A percentile compares a stretch with the other conserved stretches of the same genome.
Conservation (phyloP, 441 rosid species). For the Adansonia rubrostipa region DNA sequence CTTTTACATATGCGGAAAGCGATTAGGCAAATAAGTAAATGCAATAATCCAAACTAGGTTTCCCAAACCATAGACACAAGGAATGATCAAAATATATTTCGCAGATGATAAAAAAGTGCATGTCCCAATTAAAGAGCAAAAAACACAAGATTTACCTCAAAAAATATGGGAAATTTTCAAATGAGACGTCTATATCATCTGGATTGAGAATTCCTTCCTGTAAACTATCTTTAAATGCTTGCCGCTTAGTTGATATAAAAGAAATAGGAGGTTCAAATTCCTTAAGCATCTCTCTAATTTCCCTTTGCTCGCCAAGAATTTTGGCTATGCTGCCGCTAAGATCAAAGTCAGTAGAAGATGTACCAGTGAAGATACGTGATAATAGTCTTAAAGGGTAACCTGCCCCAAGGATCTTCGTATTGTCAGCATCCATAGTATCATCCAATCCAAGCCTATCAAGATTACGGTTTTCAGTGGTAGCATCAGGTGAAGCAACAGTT, state of each 20-base stretch:
- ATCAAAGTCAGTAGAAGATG: slow-evolving; percentile 61
- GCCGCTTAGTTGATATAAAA: slow-evolving; percentile 64
- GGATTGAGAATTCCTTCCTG: slow-evolving; percentile 69
- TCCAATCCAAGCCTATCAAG: slow-evolving; percentile 56
- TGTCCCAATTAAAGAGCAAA: background rate
- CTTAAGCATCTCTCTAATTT: slow-evolving; percentile 59
- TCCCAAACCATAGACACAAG: background rate
- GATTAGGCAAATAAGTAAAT: background rate
- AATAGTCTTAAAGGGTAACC: slow-evolving; percentile 69
- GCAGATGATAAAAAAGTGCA: background rate
- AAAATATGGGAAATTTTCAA: slow-evolving; percentile 84
- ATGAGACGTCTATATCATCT: slow-evolving; percentile 71
- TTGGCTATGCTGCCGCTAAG: slow-evolving; percentile 58
- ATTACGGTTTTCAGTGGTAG: slow-evolving; percentile 57
- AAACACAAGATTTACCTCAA: slow-evolving; percentile 58
- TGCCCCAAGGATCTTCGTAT: slow-evolving; percentile 57
- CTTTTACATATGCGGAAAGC: slow-evolving; percentile 1
- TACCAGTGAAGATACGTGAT: slow-evolving; percentile 61
- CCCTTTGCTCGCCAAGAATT: slow-evolving; percentile 64
- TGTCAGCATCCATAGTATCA: slow-evolving; percentile 55
- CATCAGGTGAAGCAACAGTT: slow-evolving; percentile 51
- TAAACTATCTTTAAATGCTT: slow-evolving; percentile 71
- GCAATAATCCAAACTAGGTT: background rate
- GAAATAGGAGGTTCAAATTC: slow-evolving; percentile 53
- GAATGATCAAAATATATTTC: background rate